Conservation (phyloP, 2,329 filamentous ascomycete genomes). For the Microcyclospora pomicola region DNA sequence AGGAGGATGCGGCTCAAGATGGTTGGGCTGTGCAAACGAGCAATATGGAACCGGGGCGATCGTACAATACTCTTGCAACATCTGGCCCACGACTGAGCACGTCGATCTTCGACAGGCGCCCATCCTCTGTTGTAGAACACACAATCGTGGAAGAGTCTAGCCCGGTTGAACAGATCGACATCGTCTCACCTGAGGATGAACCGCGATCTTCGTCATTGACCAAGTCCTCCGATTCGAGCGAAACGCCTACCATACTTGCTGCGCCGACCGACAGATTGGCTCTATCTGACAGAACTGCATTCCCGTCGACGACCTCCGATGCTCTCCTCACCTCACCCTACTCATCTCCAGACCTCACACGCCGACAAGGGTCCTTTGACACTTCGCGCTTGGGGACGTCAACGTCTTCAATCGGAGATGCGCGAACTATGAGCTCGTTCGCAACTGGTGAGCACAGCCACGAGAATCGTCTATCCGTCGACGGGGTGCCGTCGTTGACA, state of each 20-base stretch:
- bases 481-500: slow-evolving; percentile 60
- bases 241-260: slow-evolving; percentile 22
- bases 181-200: slow-evolving; percentile 35
- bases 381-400: slow-evolving; percentile 60
- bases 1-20: slow-evolving; percentile 5
- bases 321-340: slow-evolving; percentile 43
- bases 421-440: slow-evolving; percentile 55
- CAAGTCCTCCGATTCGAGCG: slow-evolving; percentile 37
- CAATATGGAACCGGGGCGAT: slow-evolving; percentile 13
- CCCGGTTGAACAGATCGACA: slow-evolving; percentile 29
- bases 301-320: slow-evolving; percentile 51
- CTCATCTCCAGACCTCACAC: slow-evolving; percentile 51
- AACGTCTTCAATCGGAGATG: slow-evolving; percentile 58
- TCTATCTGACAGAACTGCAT: slow-evolving; percentile 23
- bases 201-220: slow-evolving; percentile 35
- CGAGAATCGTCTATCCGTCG: slow-evolving; percentile 55
- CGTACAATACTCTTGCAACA: slow-evolving; percentile 1
- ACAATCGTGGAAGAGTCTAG: slow-evolving; percentile 24
- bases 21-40: slow-evolving; percentile 10
- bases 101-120: slow-evolving; percentile 14
- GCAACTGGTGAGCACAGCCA: slow-evolving; percentile 51
- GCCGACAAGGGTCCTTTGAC: slow-evolving; percentile 52
- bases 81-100: slow-evolving; percentile 8
- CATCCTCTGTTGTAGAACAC: slow-evolving; percentile 21
- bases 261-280: slow-evolving; percentile 23